Percentiles rank a stretch among this genome's conserved stretches.
phyloP scores from a whole-genome alignment of 371 early-diverging fungal species.

The Cokeromyces recurvatus region DNA sequence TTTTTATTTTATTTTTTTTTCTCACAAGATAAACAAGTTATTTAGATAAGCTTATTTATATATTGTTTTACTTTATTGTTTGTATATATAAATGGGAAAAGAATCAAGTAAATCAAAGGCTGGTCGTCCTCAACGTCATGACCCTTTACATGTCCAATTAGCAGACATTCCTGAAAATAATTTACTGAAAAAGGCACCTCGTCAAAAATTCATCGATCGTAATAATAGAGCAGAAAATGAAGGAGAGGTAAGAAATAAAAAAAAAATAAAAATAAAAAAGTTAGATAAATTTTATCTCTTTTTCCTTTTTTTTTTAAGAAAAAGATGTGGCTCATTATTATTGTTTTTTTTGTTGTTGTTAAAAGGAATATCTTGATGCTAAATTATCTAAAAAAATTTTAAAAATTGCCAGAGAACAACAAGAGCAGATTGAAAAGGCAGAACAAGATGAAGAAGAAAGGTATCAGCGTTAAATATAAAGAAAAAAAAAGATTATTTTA shows the following conservation, averaged over 20 bases:
- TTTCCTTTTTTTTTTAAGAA: too few relatives aligned
- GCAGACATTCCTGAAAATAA: conserved; percentile 52
- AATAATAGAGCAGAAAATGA: conserved; percentile 48
- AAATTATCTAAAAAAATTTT: conserved; percentile 89
- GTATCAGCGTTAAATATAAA: conserved; percentile 1
- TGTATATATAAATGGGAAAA: conserved; percentile 27
- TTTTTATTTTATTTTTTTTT: too few relatives aligned
- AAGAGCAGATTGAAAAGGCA: conserved; percentile 72
- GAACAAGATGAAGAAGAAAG: conserved; percentile 30
- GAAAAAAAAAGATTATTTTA: too few relatives aligned
- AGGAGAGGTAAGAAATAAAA: conserved; percentile 17
- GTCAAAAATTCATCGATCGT: conserved; percentile 64
- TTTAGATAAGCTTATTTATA: too few relatives aligned
- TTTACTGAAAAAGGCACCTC: conserved; percentile 36
- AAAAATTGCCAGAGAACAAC: conserved; percentile 82
- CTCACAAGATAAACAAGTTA: too few relatives aligned
- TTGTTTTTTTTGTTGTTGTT: too few relatives aligned
- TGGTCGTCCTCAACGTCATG: conserved; percentile 55
- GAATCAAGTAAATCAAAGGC: conserved; percentile 22
- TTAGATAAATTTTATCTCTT: not conserved
- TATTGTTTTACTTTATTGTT: too few relatives aligned
- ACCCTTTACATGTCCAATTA: conserved; percentile 75
- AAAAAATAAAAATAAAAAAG: conserved; percentile 1
- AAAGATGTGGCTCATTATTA: too few relatives aligned
- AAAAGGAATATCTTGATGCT: conserved; percentile 76